phyloP scores from a whole-genome alignment of 768 basidiomycete species.

The Lactarius vividus region DNA sequence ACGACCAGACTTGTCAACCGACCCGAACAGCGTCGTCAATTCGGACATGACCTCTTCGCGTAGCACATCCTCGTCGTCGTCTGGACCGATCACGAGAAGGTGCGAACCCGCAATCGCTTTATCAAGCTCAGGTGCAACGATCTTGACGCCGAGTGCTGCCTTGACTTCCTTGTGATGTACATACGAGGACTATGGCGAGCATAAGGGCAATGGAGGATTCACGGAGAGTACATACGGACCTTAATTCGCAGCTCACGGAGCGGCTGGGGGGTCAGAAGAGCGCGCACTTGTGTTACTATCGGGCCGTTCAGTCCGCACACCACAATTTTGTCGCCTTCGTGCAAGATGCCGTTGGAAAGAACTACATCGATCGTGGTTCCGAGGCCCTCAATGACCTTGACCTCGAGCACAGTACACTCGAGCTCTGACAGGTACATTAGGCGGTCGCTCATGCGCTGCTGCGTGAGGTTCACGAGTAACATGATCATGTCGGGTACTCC shows the following conservation, averaged over 20 bases:
- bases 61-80: slow-evolving; percentile 95
- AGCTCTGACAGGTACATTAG: slow-evolving; percentile 98
- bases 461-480: slow-evolving; percentile 94
- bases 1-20: slow-evolving; percentile 91
- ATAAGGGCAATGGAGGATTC: slow-evolving; percentile 12
- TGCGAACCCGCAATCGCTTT: slow-evolving; percentile 98
- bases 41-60: slow-evolving; percentile 97
- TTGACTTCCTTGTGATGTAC: slow-evolving; percentile 98
- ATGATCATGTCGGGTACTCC: slow-evolving; percentile 99
- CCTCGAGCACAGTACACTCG: slow-evolving; percentile 97
- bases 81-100: slow-evolving; percentile 86
- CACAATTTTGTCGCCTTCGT: slow-evolving; percentile 91
- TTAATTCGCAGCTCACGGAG: slow-evolving; percentile 94
- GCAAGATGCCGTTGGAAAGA: slow-evolving; percentile 88
- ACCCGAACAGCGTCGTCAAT: slow-evolving; percentile 80
- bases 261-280: slow-evolving; percentile 93
- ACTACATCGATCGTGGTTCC: slow-evolving; percentile 98
- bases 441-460: slow-evolving; percentile 95
- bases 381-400: slow-evolving; percentile 97
- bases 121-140: slow-evolving; percentile 91
- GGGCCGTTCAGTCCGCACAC: slow-evolving; percentile 97
- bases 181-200: slow-evolving; percentile 69
- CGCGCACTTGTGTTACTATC: slow-evolving; percentile 92
- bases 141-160: slow-evolving; percentile 94
- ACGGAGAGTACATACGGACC: slow-evolving; percentile 43